phyloP scores from a whole-genome alignment of 2,329 filamentous ascomycete genomes.

The Stenocarpella maydis region DNA sequence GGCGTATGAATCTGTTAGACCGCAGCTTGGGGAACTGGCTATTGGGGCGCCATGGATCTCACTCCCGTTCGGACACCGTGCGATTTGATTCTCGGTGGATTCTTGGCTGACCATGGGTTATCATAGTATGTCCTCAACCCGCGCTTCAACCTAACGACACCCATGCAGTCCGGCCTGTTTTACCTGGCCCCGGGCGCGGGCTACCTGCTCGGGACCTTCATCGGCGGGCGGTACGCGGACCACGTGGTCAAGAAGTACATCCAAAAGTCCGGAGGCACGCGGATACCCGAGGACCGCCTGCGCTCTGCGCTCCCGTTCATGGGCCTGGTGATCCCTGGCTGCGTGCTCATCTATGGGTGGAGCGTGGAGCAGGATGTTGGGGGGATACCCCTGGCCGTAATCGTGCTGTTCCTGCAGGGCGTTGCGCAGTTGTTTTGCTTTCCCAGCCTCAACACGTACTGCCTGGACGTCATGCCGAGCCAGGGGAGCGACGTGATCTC shows the following conservation, averaged over 20 bases:
- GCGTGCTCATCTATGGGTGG: constrained; percentile 76
- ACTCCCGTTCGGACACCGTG: no score
- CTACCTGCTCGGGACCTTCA: constrained; percentile 71
- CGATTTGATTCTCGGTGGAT: no score
- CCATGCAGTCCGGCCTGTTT: constrained; percentile 72
- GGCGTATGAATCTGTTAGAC: neutral
- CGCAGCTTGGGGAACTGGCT: neutral
- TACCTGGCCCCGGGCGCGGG: constrained; percentile 75
- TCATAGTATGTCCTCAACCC: constrained; percentile 70
- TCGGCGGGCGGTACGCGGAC: constrained; percentile 75
- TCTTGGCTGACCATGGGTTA: neutral
- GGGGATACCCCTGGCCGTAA: constrained; percentile 62
- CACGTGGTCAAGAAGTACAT: constrained; percentile 69
- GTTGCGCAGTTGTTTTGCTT: constrained; percentile 75
- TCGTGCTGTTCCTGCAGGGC: constrained; percentile 74
- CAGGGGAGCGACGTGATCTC: constrained; percentile 77
- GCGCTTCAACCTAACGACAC: constrained; percentile 69
- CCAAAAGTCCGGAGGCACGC: constrained; percentile 55
- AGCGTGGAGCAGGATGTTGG: constrained; percentile 48
- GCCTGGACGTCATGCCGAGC: constrained; percentile 80
- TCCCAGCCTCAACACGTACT: constrained; percentile 76
- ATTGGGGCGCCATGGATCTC: no score
- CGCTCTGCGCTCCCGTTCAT: constrained; percentile 68
- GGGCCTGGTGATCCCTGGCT: constrained; percentile 66
- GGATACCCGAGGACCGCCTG: constrained; percentile 75